phyloP scores from a whole-genome alignment of 768 basidiomycete genomes.

The Phlebiopsis gigantea region DNA sequence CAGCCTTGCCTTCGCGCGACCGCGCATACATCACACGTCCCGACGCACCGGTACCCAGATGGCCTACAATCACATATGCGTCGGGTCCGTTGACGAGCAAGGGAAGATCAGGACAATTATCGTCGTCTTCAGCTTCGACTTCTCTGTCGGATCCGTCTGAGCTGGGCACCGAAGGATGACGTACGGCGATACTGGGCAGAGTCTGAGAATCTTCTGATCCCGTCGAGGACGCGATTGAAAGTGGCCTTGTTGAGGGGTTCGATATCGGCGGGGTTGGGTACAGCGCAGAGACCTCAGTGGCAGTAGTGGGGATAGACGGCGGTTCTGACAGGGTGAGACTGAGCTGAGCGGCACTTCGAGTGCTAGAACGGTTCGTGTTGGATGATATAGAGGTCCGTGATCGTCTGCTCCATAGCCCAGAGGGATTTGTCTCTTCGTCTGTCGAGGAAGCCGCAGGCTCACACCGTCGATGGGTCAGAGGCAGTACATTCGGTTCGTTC shows the following conservation, averaged over 20 bases:
- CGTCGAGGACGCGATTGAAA: background rate
- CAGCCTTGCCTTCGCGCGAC: conserved; percentile 5
- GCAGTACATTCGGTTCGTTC: no score
- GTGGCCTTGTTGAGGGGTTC: background rate
- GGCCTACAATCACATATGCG: conserved; percentile 15
- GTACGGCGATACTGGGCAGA: background rate
- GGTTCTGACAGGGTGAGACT: background rate
- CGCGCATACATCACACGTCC: conserved; percentile 18
- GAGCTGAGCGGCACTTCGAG: background rate
- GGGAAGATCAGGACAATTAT: background rate
- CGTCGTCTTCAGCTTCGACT: background rate
- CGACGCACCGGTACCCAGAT: conserved; percentile 14
- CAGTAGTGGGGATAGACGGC: background rate
- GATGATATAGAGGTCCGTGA: background rate
- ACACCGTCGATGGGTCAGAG: no score
- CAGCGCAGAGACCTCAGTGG: background rate
- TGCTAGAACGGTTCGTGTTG: background rate
- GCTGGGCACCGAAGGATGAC: background rate
- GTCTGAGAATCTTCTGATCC: background rate
- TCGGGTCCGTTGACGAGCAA: background rate
- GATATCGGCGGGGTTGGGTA: conserved; percentile 1
- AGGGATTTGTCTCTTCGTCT: background rate
- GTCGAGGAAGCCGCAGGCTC: no score
- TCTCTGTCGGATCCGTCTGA: background rate
- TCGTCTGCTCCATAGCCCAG: background rate